Base-by-base conservation (phyloP, 2,329 filamentous ascomycete genomes). In the Sphaerostilbella broomeana region DNA sequence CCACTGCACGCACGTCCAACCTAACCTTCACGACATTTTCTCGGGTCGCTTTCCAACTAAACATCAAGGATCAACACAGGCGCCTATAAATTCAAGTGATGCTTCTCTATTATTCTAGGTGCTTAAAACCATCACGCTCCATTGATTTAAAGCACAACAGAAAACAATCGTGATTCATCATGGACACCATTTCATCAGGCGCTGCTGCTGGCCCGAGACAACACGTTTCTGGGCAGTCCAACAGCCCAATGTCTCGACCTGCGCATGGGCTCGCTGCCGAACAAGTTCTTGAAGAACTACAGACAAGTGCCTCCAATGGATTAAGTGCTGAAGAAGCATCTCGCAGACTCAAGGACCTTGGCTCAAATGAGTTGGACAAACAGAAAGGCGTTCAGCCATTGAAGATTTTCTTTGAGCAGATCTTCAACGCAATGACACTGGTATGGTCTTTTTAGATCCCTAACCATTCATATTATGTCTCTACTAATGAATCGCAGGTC, bases 381-480 rank as follows among this genome's bases (percentile, higher is more conserved):
- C 53, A 56, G 24, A 57, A 62, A 35, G 55, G 71, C 9, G 73
- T 83, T 31, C 70, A 64, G 62, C 56, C 70, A 64, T 40, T 69
- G 30, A 79, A 78, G 53, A 77, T 81, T 24, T 57, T 81, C 8
- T 48, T 77, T 19, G 65, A 69, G 32, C 75, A 79, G 52, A 57
- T 76, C 19, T 68, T 67, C 42, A 78, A 79, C 55, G 73, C 74
- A 9, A 76, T 78, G 74, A 75, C 71, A 34, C 47, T 77, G 50
- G 72, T 57, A 46, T 22, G 48, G 35, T 9, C 12, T 9, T 8
- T 3, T 18, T 2, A 12, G 0, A 1, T 3, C 17, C 10, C 9
- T 10, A 1, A 6, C 10, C 16, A 1, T 3, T 7, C 6, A 13
- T 26, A 8, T 5, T 20, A 10, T 4, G 22, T 20, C 19, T 9